Base-by-base conservation (phyloP, 371 early-diverging fungal species). In the Syncephalastrum contaminatum region DNA sequence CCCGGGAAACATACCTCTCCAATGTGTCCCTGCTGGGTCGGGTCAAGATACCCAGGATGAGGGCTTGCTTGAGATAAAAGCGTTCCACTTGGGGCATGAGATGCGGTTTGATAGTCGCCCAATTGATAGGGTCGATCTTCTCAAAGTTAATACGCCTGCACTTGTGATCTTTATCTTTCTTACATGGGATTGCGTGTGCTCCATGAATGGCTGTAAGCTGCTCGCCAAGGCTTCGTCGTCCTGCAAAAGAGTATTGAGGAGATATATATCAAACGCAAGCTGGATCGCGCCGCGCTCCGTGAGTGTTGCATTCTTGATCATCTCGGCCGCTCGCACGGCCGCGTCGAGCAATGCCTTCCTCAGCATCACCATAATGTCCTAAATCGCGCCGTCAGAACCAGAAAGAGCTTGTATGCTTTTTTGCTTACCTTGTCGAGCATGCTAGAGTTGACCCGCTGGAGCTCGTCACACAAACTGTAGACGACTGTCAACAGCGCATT, bases 101-200 rank as follows among this genome's bases (percentile, higher is more conserved):
- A 18, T 77, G 70, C 8, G 75, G 67, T 52, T 78, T 72, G 57
- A 80, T 77, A 13, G 67, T 67, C 3, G 73, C 80, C 73, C 82
- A 67, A 56, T 83, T 76, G 44, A 83, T 81, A 14, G 78, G 77
- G 54, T 85, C 85, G 48, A 85, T 76, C 84, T 84, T 56, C 2
- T 10, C 43, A 30, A 1, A 21, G 10, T 21, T 18, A 22, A 18
- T 15, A 13, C 18, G 46, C 16, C 15, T 12, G 15, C 24, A 6
- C 48, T 45, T 30, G 16, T 0, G 16, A 1, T 6, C 25, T 48
- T 7, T 12, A 30, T 8, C 30, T 12, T 20, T 18, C 59, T 66
- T 67, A 72, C 73, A 53, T 60, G 43, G 49, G 44, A 45, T 8
- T 60, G 60, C 1, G 69, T 50, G 4, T 58, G 51, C 25, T 61